Percentiles rank a stretch among this genome's conserved stretches.
These are phyloP conservation scores for Cladosporium sp. DNA, from an alignment of 2,329 filamentous ascomycete genomes.

Conservation along the genomic window DNA sequence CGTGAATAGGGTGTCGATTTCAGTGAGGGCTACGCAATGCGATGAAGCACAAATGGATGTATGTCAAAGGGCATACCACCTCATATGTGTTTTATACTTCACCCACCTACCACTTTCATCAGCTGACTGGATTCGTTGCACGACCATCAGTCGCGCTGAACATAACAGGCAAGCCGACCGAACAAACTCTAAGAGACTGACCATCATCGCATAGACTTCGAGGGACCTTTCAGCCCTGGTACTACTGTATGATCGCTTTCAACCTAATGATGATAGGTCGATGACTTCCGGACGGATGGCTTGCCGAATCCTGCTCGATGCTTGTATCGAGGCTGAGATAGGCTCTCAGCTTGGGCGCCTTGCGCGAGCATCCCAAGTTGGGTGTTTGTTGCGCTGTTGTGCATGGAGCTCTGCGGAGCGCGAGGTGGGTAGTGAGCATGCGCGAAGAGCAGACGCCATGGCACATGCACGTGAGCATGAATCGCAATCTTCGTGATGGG, in stretches of 20 bases:
- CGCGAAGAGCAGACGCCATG: background rate
- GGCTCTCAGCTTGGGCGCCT: background rate
- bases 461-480: background rate
- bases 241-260: background rate
- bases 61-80: background rate
- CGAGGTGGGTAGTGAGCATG: background rate
- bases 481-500: background rate
- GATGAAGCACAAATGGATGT: background rate
- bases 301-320: background rate
- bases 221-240: background rate
- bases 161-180: background rate
- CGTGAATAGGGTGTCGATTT: background rate
- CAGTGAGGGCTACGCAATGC: background rate
- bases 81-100: background rate
- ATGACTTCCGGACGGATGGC: background rate
- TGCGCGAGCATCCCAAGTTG: background rate
- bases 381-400: background rate
- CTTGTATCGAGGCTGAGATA: background rate
- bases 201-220: background rate
- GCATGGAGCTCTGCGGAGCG: background rate
- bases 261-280: background rate
- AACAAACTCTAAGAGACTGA: background rate
- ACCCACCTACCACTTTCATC: background rate
- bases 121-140: background rate
- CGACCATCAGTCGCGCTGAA: background rate